A percentile compares a stretch with the other conserved stretches of the same genome.
phyloP scores from a whole-genome alignment of 768 basidiomycete species.

The Amanita rubescens region DNA sequence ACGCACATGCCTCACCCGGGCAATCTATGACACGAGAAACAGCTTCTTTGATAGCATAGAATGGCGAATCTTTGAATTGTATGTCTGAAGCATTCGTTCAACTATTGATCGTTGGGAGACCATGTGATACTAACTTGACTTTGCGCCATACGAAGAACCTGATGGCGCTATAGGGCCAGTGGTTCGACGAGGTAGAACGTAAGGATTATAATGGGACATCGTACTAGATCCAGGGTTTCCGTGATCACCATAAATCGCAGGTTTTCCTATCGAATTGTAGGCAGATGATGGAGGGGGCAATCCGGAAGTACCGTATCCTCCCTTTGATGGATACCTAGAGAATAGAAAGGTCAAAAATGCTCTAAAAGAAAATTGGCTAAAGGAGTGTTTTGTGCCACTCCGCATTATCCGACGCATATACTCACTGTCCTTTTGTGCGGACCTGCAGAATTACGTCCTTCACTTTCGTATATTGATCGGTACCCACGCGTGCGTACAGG shows the following conservation, averaged over 20 bases:
- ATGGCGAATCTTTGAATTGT: constrained; percentile 76
- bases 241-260: constrained; percentile 17
- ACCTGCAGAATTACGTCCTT: constrained; percentile 64
- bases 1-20: constrained; percentile 51
- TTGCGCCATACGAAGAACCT: constrained; percentile 28
- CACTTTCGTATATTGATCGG: constrained; percentile 63
- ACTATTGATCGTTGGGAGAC: not conserved
- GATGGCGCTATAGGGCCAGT: constrained; percentile 27
- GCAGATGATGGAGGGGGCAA: constrained; percentile 14
- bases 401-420: constrained; percentile 12
- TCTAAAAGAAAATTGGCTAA: not conserved
- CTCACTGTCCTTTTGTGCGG: constrained; percentile 59
- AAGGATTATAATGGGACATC: constrained; percentile 46
- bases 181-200: constrained; percentile 49
- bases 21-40: constrained; percentile 67
- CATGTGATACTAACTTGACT: constrained; percentile 5
- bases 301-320: constrained; percentile 2
- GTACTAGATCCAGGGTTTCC: constrained; percentile 25
- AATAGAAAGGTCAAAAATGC: not conserved
- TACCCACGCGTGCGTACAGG: constrained; percentile 50
- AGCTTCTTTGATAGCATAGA: constrained; percentile 58
- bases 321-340: constrained; percentile 4
- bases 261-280: constrained; percentile 22
- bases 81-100: constrained; percentile 38
- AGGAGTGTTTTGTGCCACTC: not conserved